Conservation (phyloP, 176 grass and related monocot species). For the Lolium perenne region DNA sequence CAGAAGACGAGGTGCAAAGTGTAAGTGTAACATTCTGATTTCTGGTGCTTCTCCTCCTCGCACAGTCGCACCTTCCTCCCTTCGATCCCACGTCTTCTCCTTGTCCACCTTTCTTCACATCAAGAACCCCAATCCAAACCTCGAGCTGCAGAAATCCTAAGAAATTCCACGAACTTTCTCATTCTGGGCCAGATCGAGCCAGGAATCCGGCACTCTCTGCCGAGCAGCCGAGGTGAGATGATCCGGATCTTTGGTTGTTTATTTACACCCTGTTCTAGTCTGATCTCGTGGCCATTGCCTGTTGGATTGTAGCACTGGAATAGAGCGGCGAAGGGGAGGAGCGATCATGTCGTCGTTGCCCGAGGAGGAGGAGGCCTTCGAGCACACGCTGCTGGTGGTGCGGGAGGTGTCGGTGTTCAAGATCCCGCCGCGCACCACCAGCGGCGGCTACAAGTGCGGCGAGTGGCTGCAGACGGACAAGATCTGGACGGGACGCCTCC, state of each 20-base stretch:
- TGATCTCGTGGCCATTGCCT: constrained; percentile 34
- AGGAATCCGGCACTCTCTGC: background rate
- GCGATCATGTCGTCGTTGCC: constrained; percentile 40
- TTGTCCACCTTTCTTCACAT: constrained; percentile 43
- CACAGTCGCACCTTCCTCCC: constrained; percentile 30
- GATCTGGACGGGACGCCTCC: constrained; percentile 98
- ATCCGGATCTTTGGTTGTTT: constrained; percentile 33
- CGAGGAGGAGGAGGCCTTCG: constrained; percentile 90
- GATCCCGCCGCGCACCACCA: constrained; percentile 88
- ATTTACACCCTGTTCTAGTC: background rate
- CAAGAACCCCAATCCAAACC: constrained; percentile 58
- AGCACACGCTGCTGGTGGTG: constrained; percentile 97
- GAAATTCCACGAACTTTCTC: background rate
- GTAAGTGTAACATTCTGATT: constrained; percentile 46
- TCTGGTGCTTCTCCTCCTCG: constrained; percentile 18
- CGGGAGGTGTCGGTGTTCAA: constrained; percentile 95
- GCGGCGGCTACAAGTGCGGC: constrained; percentile 97
- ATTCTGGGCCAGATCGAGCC: constrained; percentile 29
- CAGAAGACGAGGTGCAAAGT: background rate
- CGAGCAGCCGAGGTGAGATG: constrained; percentile 18
- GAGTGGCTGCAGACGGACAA: constrained; percentile 98
- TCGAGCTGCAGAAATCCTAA: constrained; percentile 18
- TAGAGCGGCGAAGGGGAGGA: background rate
- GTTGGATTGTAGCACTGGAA: constrained; percentile 33
- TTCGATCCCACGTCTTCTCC: constrained; percentile 51